Percentiles rank a stretch among this genome's conserved stretches.
Conservation (phyloP, 148 eudicot genomes). For the Rhododendron kiyosumense region DNA sequence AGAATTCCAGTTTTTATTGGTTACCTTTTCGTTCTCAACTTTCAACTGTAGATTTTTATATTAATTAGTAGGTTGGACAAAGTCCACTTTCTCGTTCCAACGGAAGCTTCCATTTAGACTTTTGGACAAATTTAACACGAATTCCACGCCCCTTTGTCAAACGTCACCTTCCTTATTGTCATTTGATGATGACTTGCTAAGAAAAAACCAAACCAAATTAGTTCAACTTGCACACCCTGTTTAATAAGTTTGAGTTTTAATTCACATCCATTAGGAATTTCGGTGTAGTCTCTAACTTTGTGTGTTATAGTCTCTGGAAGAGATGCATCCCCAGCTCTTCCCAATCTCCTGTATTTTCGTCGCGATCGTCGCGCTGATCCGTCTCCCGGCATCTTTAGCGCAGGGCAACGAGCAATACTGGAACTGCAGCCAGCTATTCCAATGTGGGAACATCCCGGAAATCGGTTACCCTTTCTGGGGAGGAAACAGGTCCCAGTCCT, state of each 20-base stretch:
- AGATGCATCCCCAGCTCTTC: background rate
- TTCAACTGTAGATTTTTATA: background rate
- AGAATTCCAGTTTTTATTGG: background rate
- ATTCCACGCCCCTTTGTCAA: background rate
- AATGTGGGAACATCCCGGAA: constrained; percentile 26
- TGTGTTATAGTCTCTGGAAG: background rate
- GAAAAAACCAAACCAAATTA: background rate
- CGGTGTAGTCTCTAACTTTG: background rate
- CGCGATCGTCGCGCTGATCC: background rate
- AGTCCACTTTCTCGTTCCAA: background rate
- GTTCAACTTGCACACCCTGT: background rate
- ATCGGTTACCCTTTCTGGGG: constrained; percentile 55
- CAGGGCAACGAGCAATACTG: constrained; percentile 18
- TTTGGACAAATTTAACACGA: background rate
- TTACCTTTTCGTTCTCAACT: background rate
- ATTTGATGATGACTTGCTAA: background rate
- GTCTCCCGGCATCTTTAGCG: constrained; percentile 2
- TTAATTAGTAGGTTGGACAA: background rate
- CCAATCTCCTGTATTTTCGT: constrained; percentile 3
- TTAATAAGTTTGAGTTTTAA: background rate
- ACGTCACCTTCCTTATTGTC: background rate
- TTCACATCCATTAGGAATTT: background rate
- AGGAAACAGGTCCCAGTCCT: constrained; percentile 20
- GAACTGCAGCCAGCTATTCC: constrained; percentile 22
- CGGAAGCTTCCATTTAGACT: constrained; percentile 7